Evolutionary conservation across 345 rosid genomes (phyloP).

Genomic region (Turnera subulata): DNA sequence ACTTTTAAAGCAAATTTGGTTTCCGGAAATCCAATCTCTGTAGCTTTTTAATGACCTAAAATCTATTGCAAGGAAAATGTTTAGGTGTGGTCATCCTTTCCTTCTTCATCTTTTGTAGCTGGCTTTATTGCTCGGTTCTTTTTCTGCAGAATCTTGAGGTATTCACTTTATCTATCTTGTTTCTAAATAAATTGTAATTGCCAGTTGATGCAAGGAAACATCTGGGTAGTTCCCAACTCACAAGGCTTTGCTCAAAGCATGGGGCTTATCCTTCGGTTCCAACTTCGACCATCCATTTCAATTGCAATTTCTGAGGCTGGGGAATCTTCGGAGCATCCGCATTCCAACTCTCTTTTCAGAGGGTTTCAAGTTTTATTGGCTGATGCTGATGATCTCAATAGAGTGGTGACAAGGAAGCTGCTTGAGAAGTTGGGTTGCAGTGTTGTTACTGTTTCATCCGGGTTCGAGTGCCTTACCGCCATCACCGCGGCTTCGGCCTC

Average conservation of each 20-base stretch:
- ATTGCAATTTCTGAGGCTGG: slow-evolving; percentile 39
- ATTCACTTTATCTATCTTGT: not conserved
- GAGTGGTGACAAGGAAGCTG: slow-evolving; percentile 70
- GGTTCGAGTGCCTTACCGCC: slow-evolving; percentile 63
- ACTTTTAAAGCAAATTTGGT: no score
- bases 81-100: not conserved
- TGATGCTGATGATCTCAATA: slow-evolving; percentile 66
- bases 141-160: not conserved
- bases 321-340: slow-evolving; percentile 50
- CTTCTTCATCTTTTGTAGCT: not conserved
- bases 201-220: slow-evolving; percentile 87
- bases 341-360: slow-evolving; percentile 53
- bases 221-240: slow-evolving; percentile 57
- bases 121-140: no score
- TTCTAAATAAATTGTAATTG: no score
- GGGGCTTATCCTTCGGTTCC: slow-evolving; percentile 70
- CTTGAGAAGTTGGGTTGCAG: slow-evolving; percentile 83
- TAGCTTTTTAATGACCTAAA: not conserved
- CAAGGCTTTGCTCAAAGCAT: slow-evolving; percentile 63
- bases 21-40: no score
- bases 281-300: slow-evolving; percentile 42
- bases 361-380: slow-evolving; percentile 70
- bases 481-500: slow-evolving; percentile 43
- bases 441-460: slow-evolving; percentile 66
- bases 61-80: not conserved